These are phyloP conservation scores for Gymnopilus junonius DNA, from an alignment of 768 basidiomycete genomes.

Conservation along the genomic window DNA sequence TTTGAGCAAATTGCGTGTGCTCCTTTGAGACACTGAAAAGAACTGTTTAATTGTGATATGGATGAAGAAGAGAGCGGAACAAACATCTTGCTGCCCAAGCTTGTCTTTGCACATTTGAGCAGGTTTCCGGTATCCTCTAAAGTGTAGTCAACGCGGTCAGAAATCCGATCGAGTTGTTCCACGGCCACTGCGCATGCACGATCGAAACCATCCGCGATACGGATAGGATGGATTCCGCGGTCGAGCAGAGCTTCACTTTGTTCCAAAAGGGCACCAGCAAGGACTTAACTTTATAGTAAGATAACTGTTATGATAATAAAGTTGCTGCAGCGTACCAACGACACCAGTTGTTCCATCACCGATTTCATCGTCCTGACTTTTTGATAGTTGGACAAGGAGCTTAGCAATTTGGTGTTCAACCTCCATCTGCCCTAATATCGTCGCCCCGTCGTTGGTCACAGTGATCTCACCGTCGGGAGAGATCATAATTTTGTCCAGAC, in stretches of 20 bases:
- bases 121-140: slow-evolving; percentile 83
- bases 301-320: slow-evolving; percentile 1
- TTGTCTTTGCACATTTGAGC: slow-evolving; percentile 94
- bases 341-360: slow-evolving; percentile 99
- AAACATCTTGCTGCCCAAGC: slow-evolving; percentile 97
- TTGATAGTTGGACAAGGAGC: slow-evolving; percentile 93
- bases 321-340: slow-evolving; percentile 70
- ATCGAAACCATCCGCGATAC: slow-evolving; percentile 99
- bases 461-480: slow-evolving; percentile 99
- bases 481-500: slow-evolving; percentile 93
- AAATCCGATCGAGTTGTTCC: slow-evolving; percentile 87
- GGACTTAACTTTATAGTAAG: slow-evolving; percentile 53
- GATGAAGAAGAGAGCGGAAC: slow-evolving; percentile 25
- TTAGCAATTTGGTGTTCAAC: slow-evolving; percentile 99
- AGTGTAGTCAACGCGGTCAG: slow-evolving; percentile 88
- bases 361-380: slow-evolving; percentile 99
- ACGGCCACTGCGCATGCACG: slow-evolving; percentile 91
- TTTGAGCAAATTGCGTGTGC: slow-evolving; percentile 92
- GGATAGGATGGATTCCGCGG: slow-evolving; percentile 98
- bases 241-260: slow-evolving; percentile 97
- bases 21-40: slow-evolving; percentile 90
- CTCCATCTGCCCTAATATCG: slow-evolving; percentile 98
- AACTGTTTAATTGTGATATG: slow-evolving; percentile 4
- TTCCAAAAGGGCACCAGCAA: slow-evolving; percentile 96
- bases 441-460: slow-evolving; percentile 98